Evolutionary conservation across 2,329 filamentous ascomycete genomes (phyloP), one percentile per base, ranked within the genome.

Genomic region (Exophiala oligosperma): DNA sequence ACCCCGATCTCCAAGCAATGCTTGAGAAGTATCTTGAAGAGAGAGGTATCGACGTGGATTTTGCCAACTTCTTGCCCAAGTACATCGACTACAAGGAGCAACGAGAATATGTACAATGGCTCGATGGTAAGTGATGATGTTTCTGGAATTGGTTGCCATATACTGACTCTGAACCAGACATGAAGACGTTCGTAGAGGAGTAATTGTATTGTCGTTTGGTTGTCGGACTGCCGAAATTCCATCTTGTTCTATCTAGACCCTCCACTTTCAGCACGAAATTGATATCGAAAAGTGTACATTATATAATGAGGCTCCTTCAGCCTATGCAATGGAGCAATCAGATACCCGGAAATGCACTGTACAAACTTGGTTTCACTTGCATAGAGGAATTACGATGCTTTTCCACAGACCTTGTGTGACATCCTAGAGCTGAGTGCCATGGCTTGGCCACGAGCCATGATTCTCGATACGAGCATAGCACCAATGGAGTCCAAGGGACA

Each of bases 1-100:
- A 99, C 72, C 92, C 97, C 79, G 93, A 97, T 73, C 84, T 99
- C 46, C 93, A 97, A 81, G 83, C 91, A 54, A 83, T 96, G 68
- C 82, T 97, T 73, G 93, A 97, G 83, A 86, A 89, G 68, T 99
- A 93, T 79, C 84, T 99, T 64, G 92, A 96, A 76, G 94, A 97
- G 83, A 86, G 94, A 68, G 94, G 93, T 64, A 85, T 99, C 76
- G 91, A 93, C 70, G 87, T 89, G 68, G 84, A 88, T 59, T 84
- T 99, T 68, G 93, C 92, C 54, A 79, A 92, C 66, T 97, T 97
- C 76, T 88, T 96, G 46, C 91, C 92, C 38, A 92, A 97, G 74
- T 99, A 96, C 79, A 92, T 97, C 71, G 92, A 97, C 73, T 85
- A 90, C 77, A 99, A 99, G 87, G 94, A 99, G 85, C 93, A 97